Conservation (phyloP, 2,329 filamentous ascomycete genomes). For the Ascochyta pisi region DNA sequence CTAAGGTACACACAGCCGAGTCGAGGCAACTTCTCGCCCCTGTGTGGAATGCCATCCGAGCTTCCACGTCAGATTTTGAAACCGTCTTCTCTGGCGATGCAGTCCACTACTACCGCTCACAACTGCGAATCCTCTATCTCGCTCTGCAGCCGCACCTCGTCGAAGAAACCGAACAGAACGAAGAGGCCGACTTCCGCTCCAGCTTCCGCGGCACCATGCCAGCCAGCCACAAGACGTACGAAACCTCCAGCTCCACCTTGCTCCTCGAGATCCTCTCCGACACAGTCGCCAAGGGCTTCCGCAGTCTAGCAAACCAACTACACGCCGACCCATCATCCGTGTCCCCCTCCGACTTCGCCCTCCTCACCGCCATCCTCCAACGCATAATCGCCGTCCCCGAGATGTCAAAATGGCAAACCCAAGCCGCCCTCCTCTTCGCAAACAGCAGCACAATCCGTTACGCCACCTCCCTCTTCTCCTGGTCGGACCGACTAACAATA, state of each 20-base stretch:
- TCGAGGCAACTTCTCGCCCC: constrained; percentile 62
- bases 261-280: constrained; percentile 81
- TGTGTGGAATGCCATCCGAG: constrained; percentile 67
- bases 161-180: constrained; percentile 41
- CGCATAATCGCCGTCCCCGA: constrained; percentile 80
- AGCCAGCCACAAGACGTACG: constrained; percentile 52
- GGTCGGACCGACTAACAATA: constrained; percentile 82
- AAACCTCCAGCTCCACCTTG: constrained; percentile 37
- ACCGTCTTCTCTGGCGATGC: constrained; percentile 63
- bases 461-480: constrained; percentile 87
- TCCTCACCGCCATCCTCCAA: constrained; percentile 88
- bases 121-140: constrained; percentile 86
- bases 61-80: constrained; percentile 65
- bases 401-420: constrained; percentile 67
- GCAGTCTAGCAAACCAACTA: constrained; percentile 78
- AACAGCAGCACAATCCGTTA: constrained; percentile 75
- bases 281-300: constrained; percentile 82
- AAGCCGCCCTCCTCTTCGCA: constrained; percentile 58
- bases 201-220: constrained; percentile 47
- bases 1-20: constrained; percentile 57
- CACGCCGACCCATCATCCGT: constrained; percentile 74
- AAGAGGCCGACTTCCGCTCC: constrained; percentile 35
- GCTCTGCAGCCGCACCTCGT: constrained; percentile 70
- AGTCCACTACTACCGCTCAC: constrained; percentile 77
- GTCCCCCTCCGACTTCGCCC: constrained; percentile 79